Conservation (phyloP, 2,329 filamentous ascomycete genomes). For the Colletotrichum neosansevieriae region DNA sequence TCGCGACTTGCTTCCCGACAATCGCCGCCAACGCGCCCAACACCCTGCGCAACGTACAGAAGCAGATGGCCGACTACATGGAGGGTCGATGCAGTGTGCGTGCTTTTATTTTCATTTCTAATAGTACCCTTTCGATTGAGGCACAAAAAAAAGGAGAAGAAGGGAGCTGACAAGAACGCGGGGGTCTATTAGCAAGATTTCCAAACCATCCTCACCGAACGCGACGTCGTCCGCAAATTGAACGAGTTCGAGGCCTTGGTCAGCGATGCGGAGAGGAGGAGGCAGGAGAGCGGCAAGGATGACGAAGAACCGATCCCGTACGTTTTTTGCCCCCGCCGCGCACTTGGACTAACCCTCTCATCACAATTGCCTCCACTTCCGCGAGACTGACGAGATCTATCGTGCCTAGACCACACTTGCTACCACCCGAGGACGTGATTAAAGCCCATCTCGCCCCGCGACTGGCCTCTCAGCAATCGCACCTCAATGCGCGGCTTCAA, state of each 20-base stretch:
- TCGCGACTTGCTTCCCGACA: conserved; percentile 72
- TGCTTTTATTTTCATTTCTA: too few species aligned
- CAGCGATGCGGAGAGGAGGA: conserved; percentile 59
- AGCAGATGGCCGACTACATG: conserved; percentile 68
- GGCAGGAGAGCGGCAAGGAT: conserved; percentile 47
- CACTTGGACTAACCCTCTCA: too few species aligned
- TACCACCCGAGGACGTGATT: conserved; percentile 65
- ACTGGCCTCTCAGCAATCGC: conserved; percentile 64
- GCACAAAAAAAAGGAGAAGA: background rate
- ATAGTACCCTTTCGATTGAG: too few species aligned
- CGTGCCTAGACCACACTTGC: conserved; percentile 63
- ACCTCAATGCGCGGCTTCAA: conserved; percentile 68
- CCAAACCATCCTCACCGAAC: conserved; percentile 62
- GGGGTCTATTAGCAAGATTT: conserved; percentile 63
- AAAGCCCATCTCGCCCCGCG: conserved; percentile 67
- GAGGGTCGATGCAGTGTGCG: conserved; percentile 63
- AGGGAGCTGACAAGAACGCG: conserved; percentile 1
- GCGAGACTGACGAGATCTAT: background rate
- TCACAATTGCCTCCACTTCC: background rate
- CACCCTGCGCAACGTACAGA: conserved; percentile 66
- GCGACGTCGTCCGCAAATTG: conserved; percentile 67
- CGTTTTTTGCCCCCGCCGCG: conserved; percentile 41
- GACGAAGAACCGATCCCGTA: conserved; percentile 58
- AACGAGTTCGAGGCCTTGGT: conserved; percentile 71
- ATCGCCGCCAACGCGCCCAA: conserved; percentile 64